Base-by-base conservation (phyloP, 805 yeast species). In the Yarrowia porcina region DNA sequence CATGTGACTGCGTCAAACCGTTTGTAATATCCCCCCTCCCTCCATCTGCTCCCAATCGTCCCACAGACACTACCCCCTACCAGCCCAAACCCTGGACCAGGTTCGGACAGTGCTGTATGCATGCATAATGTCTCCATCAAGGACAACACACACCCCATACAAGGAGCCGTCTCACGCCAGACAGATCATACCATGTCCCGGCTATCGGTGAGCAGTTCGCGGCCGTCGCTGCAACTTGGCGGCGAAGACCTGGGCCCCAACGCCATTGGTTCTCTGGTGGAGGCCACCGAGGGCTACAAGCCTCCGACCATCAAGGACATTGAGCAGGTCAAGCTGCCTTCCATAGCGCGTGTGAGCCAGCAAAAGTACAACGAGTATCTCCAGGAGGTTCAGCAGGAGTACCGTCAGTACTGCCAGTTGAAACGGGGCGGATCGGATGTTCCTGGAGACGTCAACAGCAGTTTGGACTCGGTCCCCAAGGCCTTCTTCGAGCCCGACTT, bases 401-500 rank as follows among this genome's bases (percentile, higher is more conserved):
- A 44, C 30, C 42, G 36, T 3, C 63, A 35, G 28, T 59, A 44
- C 23, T 59, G 52, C 28, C 44, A 59, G 32, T 6, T 59, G 54
- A 42, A 32, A 42, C 35, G 56, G 35, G 44, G 54, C 18, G 52
- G 44, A 44, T 25, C 45, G 28, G 63, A 42, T 35, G 33, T 23
- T 8, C 33, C 39, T 21, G 56, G 32, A 15, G 63, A 44, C 27
- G 42, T 35, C 33, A 25, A 32, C 52, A 32, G 33, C 52, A 25
- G 28, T 17, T 20, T 59, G 30, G 52, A 45, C 25, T 42, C 35
- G 25, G 82, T 94, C 6, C 98, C 99, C 0, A 73, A 76, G 2
- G 83, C 90, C 1, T 94, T 82, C 68, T 85, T 87, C 66, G 82
- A 81, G 25, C 77, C 81, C 8, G 81, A 84, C 41, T 94, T 94